phyloP scores from a whole-genome alignment of 2,329 filamentous ascomycete species.

The Trichoderma cornu-damae region DNA sequence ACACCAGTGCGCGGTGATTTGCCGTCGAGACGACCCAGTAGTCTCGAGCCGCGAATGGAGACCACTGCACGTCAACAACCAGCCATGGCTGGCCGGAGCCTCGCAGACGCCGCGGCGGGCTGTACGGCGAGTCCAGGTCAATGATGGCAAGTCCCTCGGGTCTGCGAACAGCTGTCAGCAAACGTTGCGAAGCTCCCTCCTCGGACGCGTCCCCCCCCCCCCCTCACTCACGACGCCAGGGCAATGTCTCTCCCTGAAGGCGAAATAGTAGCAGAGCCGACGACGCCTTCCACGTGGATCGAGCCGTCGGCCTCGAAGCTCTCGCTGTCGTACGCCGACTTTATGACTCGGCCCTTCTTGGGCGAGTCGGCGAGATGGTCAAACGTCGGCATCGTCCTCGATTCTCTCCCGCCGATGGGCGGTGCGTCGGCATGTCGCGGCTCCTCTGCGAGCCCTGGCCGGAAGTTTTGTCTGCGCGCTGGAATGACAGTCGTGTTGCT shows the following conservation, averaged over 20 bases:
- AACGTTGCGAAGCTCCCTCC: not conserved
- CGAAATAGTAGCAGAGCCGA: conserved; percentile 89
- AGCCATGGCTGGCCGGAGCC: conserved; percentile 89
- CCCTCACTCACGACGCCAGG: conserved; percentile 70
- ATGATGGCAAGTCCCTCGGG: conserved; percentile 87
- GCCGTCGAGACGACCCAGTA: conserved; percentile 94
- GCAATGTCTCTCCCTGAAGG: conserved; percentile 87
- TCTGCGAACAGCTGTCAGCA: conserved; percentile 33
- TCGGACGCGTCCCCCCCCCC: conserved; percentile 1
- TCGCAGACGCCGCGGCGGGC: conserved; percentile 72
- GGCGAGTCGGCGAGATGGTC: conserved; percentile 41
- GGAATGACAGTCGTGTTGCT: conserved; percentile 6
- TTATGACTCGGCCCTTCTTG: conserved; percentile 55
- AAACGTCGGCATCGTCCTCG: conserved; percentile 45
- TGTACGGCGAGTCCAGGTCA: conserved; percentile 85
- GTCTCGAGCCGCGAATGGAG: conserved; percentile 80
- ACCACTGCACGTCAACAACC: conserved; percentile 95
- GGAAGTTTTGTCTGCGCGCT: not conserved
- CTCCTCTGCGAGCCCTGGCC: conserved; percentile 10
- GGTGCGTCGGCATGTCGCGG: conserved; percentile 23
- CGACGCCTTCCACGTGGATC: conserved; percentile 73
- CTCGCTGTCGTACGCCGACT: conserved; percentile 73
- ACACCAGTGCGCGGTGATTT: conserved; percentile 89
- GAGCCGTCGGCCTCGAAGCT: conserved; percentile 82
- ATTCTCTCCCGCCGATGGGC: conserved; percentile 20